A percentile compares a stretch with the other conserved stretches of the same genome.
Conservation (phyloP, 2,329 filamentous ascomycete genomes). For the Colletotrichum paranaense region DNA sequence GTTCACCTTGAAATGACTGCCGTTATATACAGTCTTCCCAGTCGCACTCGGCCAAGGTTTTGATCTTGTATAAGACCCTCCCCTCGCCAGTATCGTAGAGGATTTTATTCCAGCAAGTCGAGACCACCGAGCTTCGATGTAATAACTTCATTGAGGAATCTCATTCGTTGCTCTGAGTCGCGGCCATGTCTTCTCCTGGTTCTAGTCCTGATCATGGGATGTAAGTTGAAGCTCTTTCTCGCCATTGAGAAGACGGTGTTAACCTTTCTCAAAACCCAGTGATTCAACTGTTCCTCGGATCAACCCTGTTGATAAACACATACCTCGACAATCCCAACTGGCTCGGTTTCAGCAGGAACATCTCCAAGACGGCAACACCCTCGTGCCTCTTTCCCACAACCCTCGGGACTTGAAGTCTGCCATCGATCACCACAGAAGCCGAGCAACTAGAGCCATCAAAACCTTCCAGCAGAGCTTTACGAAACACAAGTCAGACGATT, state of each 20-base stretch:
- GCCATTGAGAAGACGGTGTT: neutral
- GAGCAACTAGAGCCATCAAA: constrained; percentile 2
- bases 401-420: constrained; percentile 3
- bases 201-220: neutral
- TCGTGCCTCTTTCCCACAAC: neutral
- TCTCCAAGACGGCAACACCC: constrained; percentile 7
- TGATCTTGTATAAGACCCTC: neutral
- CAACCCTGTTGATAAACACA: neutral
- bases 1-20: neutral
- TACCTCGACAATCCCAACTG: constrained; percentile 14
- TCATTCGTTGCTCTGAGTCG: neutral
- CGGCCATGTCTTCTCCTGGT: neutral
- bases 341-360: constrained; percentile 5
- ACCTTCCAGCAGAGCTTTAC: constrained; percentile 17
- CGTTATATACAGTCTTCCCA: neutral
- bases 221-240: neutral
- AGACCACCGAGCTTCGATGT: neutral
- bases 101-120: neutral
- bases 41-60: neutral
- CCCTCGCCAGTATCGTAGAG: neutral
- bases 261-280: neutral
- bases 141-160: neutral
- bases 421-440: constrained; percentile 14
- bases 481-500: neutral
- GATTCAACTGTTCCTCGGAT: neutral